Evolutionary conservation across 2,329 filamentous ascomycete species (phyloP), one percentile per base, ranked within the genome.

Genomic region (Penicillium fuscoglaucum): DNA sequence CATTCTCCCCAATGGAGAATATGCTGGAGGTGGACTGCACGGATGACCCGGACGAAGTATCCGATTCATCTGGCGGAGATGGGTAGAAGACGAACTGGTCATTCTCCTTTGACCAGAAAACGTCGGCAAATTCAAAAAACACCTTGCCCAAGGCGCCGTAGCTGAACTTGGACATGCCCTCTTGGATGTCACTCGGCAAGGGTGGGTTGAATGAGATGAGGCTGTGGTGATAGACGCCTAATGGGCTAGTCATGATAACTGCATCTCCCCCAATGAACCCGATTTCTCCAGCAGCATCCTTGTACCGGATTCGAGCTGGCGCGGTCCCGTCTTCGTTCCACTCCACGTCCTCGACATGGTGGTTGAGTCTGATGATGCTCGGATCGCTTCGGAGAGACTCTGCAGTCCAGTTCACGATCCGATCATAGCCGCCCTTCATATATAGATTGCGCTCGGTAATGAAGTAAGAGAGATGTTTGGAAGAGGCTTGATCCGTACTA

Each of bases 381-480:
- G 74, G 69, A 45, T 73, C 66, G n/a, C 65, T 48, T 29, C 29
- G 65, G 41, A 79, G 70, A 15, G 73, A 70, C 51, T 74, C 64
- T 15, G 76, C 73, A 33, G 70, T 74, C 76, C 76, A 79, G 37
- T 77, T 67, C 28, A 79, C 72, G 31, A 79, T 75, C 48, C 70
- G 73, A 60, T 79, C 76, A 58, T 79, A 79, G n/a, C 76, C 76
- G 39, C 76, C 76, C 63, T 77, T 78, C 75, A 79, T 78, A 64
- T 79, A 78, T 39, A 79, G 67, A 62, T 79, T 79, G 51, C 76
- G 67, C 65, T 79, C 76, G 1, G 76, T 78, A 29, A 77, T 71
- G 52, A 78, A 79, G 56, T 79, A 79, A 53, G 71, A 73, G 49
- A 79, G 66, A 63, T 78, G 70, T 60, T 77, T 78, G 19, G 76